phyloP scores from a whole-genome alignment of 768 basidiomycete genomes.

The Trametes cinnabarina region DNA sequence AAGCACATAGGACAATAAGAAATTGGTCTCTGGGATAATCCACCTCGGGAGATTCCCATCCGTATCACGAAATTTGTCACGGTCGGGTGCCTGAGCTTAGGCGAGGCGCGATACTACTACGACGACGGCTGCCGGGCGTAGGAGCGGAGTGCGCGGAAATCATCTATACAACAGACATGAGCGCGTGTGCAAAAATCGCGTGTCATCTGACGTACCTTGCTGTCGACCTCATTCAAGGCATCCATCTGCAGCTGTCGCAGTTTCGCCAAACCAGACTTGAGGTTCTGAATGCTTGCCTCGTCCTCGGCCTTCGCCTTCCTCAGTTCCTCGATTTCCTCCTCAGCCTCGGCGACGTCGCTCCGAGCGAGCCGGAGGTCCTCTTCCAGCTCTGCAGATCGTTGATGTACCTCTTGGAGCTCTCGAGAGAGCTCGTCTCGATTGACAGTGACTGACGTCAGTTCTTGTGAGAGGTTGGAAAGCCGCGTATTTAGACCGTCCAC shows the following conservation, averaged over 20 bases:
- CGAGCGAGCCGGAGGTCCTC: constrained; percentile 6
- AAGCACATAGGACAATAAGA: constrained; percentile 2
- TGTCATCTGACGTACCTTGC: constrained; percentile 33
- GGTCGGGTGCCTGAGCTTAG: not conserved
- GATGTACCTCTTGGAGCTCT: not conserved
- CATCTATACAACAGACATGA: constrained; percentile 24
- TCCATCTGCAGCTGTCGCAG: constrained; percentile 36
- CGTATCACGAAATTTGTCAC: not conserved
- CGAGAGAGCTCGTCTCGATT: constrained; percentile 1
- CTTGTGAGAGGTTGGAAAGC: not conserved
- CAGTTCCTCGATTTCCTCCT: constrained; percentile 35
- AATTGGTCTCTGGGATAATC: not conserved
- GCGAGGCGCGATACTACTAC: constrained; percentile 11
- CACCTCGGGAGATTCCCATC: not conserved
- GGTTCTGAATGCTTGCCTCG: constrained; percentile 34
- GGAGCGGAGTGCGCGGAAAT: constrained; percentile 31
- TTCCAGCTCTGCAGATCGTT: not conserved
- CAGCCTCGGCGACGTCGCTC: constrained; percentile 25
- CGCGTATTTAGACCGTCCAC: not conserved
- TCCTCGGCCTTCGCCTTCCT: constrained; percentile 34
- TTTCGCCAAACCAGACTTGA: constrained; percentile 33
- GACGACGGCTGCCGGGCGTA: constrained; percentile 20
- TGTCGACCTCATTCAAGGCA: constrained; percentile 35
- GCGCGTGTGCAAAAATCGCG: not conserved
- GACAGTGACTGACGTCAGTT: not conserved